Conservation (phyloP, 2,329 filamentous ascomycete genomes). For the Fusarium fracticaudum region DNA sequence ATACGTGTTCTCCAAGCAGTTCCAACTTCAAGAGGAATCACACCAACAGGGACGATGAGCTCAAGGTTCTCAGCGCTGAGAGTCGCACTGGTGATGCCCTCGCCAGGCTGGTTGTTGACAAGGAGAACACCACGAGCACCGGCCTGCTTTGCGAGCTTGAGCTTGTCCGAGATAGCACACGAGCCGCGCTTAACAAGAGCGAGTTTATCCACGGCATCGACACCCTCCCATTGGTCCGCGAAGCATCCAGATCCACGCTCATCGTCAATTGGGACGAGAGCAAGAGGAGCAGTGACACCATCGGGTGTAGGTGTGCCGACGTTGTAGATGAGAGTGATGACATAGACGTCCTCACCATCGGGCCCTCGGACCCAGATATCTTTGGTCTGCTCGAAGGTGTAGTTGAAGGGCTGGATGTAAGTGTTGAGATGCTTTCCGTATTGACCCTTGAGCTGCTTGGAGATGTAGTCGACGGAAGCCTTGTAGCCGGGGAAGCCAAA, state of each 20-base stretch:
- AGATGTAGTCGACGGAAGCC: conserved; percentile 66
- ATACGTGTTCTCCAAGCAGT: conserved; percentile 49
- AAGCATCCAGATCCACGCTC: conserved; percentile 53
- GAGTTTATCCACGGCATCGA: conserved; percentile 56
- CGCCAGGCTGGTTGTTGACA: conserved; percentile 68
- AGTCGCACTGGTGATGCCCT: conserved; percentile 58
- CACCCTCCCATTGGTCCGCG: conserved; percentile 55
- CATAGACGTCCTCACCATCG: conserved; percentile 55
- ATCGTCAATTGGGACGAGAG: conserved; percentile 51
- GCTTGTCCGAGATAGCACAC: conserved; percentile 56
- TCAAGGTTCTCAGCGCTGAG: conserved; percentile 56
- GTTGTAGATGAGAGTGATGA: conserved; percentile 58
- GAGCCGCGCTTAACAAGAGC: conserved; percentile 56
- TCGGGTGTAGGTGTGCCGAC: conserved; percentile 53
- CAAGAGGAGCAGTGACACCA: conserved; percentile 50
- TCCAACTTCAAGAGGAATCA: conserved; percentile 50
- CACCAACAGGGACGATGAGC: conserved; percentile 49
- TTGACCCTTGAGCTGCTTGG: conserved; percentile 54
- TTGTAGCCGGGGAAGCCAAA: conserved; percentile 68
- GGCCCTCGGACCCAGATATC: conserved; percentile 57
- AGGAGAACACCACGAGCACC: conserved; percentile 61
- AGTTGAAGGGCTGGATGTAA: conserved; percentile 57
- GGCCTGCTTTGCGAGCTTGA: conserved; percentile 54
- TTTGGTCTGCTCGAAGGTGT: conserved; percentile 55
- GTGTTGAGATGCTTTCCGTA: conserved; percentile 56